These are phyloP conservation scores for Ceratopteris richardii DNA, from an alignment of 75 land plant genomes.

Conservation along the genomic window DNA sequence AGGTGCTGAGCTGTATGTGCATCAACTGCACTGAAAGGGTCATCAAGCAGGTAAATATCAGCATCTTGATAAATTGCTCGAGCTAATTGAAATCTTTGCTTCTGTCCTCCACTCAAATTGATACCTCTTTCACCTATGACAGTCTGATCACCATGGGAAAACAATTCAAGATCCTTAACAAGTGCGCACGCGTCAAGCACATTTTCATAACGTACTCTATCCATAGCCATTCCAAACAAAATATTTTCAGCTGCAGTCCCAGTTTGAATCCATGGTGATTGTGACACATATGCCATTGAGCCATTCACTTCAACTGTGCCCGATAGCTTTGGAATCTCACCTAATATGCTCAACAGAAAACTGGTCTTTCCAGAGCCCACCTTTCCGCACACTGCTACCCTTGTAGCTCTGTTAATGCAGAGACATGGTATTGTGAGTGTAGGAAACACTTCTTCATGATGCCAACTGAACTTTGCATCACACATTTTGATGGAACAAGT, in stretches of 20 bases:
- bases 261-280: conserved; percentile 48
- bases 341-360: conserved; percentile 66
- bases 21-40: conserved; percentile 90
- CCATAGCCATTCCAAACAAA: conserved; percentile 56
- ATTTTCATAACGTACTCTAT: conserved; percentile 40
- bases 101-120: conserved; percentile 82
- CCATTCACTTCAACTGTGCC: conserved; percentile 55
- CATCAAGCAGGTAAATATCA: conserved; percentile 76
- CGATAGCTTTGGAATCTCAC: conserved; percentile 65
- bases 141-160: conserved; percentile 65
- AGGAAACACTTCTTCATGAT: conserved; percentile 21
- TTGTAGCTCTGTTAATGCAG: conserved; percentile 40
- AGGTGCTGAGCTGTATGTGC: conserved; percentile 63
- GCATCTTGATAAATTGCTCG: conserved; percentile 83
- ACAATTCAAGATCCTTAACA: conserved; percentile 59
- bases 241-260: conserved; percentile 45
- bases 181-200: conserved; percentile 60
- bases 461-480: conserved; percentile 46
- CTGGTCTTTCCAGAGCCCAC: conserved; percentile 90
- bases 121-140: conserved; percentile 77
- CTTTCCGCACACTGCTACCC: conserved; percentile 78
- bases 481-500: conserved; percentile 31
- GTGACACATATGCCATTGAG: conserved; percentile 44
- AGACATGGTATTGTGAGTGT: conserved; percentile 40
- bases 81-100: conserved; percentile 81